A percentile compares a stretch with the other conserved stretches of the same genome.
phyloP scores from a whole-genome alignment of 163 green algal genomes.

The Chloroidium sp. region DNA sequence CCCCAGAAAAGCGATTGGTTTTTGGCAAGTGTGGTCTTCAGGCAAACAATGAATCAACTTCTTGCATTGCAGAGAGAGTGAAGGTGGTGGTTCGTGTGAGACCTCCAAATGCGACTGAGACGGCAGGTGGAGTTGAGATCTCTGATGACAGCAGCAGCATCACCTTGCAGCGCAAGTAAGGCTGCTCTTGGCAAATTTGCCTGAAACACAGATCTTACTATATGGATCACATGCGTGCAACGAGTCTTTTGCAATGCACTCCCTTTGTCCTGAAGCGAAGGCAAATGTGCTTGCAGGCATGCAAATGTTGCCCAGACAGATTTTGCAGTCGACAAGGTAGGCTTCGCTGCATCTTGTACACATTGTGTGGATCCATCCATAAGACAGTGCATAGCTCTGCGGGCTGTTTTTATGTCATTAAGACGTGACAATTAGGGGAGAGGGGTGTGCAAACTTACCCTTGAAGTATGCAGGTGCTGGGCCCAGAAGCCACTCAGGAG shows the following conservation, averaged over 20 bases:
- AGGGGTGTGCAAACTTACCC: neutral
- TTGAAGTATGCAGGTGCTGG: slow-evolving; percentile 31
- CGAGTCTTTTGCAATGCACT: neutral
- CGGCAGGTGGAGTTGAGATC: slow-evolving; percentile 2
- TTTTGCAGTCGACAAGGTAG: neutral
- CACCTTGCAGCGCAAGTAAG: neutral
- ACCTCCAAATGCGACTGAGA: slow-evolving; percentile 11
- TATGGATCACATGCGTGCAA: neutral
- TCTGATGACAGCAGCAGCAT: neutral
- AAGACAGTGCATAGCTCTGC: neutral
- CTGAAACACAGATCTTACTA: neutral
- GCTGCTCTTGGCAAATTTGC: neutral
- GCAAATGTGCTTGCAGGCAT: neutral
- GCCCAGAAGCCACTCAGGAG: slow-evolving; percentile 37
- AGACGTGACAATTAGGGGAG: neutral
- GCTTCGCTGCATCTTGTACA: neutral
- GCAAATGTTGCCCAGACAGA: neutral
- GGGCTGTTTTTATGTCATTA: neutral
- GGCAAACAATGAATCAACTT: no score
- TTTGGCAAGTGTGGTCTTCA: no score
- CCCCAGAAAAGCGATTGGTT: no score
- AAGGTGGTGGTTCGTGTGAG: slow-evolving; percentile 24
- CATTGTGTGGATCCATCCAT: neutral
- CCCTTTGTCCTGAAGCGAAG: neutral
- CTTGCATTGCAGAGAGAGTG: slow-evolving; percentile 15